Evolutionary conservation across 169 alveolate genomes (phyloP), one percentile per base, ranked within the genome.

Genomic region (Theileria parva): DNA sequence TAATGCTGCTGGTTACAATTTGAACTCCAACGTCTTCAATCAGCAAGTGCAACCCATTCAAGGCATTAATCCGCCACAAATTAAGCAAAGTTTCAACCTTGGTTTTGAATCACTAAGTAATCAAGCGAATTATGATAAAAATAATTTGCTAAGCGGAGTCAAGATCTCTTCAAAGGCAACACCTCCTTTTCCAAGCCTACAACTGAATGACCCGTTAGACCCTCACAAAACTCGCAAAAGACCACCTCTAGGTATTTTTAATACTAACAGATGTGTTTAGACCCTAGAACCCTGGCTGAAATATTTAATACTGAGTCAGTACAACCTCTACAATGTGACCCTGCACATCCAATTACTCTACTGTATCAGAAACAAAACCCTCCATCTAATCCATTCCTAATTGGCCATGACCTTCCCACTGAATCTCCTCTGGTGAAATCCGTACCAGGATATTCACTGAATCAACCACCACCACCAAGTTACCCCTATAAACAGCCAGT

Each of bases 141-240:
- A 9, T 67, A 73, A 73, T 30, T 57, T 73, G 70, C 8, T 73
- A 30, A 73, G 80, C 27, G 80, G 80, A 23, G 80, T 73, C 15
- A 73, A 73, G 44, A 21, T 73, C 19, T 68, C 77, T n/a, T 73
- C 80, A n/a, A 73, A 30, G 13, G 25, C 80, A 15, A 19, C 53
- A 28, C 19, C 39, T 12, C 81, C 81, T 3, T 39, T 28, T 28
- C 28, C 79, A 30, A 27, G 7, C 28, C 79, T 83, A 71, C n/a
- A 8, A 59, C 37, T 3, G n/a, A 59, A 15, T 28, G 37, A 23
- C 37, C 13, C 67, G 1, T 11, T 11, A 59, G 8, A 28, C 30
- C 67, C 67, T 12, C 27, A 5, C 15, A 59, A 59, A 59, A 59
- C n/a, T 59, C 30, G 11, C 1, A 3, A 0, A 28, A 59, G n/a